These are phyloP conservation scores for Sporisorium reilianum DNA, from an alignment of 1,284 basidiomycete species.

Conservation along the genomic window DNA sequence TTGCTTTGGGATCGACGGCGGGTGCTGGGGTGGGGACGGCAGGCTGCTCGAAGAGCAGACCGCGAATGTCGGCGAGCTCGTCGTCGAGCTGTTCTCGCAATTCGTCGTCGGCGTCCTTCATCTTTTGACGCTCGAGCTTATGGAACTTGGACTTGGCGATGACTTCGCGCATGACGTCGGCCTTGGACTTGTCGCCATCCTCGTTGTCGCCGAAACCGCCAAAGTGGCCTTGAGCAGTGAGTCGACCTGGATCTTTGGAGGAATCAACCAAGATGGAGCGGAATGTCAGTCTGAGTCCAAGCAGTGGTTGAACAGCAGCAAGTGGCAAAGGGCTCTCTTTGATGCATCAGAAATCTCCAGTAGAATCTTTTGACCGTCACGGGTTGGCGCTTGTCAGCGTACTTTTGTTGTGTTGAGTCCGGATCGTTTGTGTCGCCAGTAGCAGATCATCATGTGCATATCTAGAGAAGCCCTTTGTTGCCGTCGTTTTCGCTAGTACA, in stretches of 20 bases:
- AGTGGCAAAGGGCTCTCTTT: neutral
- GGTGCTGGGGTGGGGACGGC: slow-evolving; percentile 36
- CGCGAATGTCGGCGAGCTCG: slow-evolving; percentile 85
- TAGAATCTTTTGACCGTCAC: slow-evolving; percentile 66
- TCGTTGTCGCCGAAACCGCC: slow-evolving; percentile 82
- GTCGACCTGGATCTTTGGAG: slow-evolving; percentile 37
- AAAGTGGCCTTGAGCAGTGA: slow-evolving; percentile 75
- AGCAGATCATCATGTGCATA: slow-evolving; percentile 54
- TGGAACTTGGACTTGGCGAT: slow-evolving; percentile 90
- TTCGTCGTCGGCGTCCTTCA: slow-evolving; percentile 86
- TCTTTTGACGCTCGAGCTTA: slow-evolving; percentile 86
- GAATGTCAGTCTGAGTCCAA: slow-evolving; percentile 13
- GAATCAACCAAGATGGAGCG: neutral
- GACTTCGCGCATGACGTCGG: slow-evolving; percentile 97
- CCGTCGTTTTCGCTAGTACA: slow-evolving; percentile 19
- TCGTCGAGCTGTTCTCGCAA: slow-evolving; percentile 89
- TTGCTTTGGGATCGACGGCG: slow-evolving; percentile 28
- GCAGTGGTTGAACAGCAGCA: neutral
- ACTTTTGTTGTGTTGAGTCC: slow-evolving; percentile 46
- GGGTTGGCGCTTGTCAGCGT: slow-evolving; percentile 54
- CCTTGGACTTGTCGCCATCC: slow-evolving; percentile 75
- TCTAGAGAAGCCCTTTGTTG: neutral
- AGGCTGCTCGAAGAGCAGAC: slow-evolving; percentile 73
- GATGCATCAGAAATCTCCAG: slow-evolving; percentile 68
- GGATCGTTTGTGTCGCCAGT: slow-evolving; percentile 58